phyloP scores from a whole-genome alignment of 768 basidiomycete genomes.

The Pleurotus citrinopileatus region DNA sequence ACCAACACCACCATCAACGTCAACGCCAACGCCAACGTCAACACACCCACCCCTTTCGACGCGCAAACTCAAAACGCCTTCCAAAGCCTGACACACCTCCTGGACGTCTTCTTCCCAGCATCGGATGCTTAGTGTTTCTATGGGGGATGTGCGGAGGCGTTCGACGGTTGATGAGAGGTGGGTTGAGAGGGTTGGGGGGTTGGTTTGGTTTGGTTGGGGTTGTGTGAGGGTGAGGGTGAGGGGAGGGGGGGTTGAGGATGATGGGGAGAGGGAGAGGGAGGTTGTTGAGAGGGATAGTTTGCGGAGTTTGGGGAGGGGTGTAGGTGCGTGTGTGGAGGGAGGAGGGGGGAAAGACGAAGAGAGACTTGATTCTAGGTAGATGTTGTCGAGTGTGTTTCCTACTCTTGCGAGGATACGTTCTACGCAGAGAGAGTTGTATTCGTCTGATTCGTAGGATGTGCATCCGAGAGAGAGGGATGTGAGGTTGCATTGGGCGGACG shows the following conservation, averaged over 20 bases:
- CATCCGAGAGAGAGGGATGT: constrained; percentile 56
- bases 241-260: constrained; percentile 57
- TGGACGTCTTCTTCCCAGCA: constrained; percentile 63
- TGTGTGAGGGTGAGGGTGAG: constrained; percentile 58
- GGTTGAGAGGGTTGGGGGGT: not conserved
- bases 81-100: constrained; percentile 56
- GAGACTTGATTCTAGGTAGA: constrained; percentile 49
- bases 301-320: constrained; percentile 48
- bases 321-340: constrained; percentile 35
- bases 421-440: constrained; percentile 51
- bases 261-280: constrained; percentile 62
- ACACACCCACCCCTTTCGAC: constrained; percentile 46
- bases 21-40: too few relatives aligned
- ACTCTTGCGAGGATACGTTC: constrained; percentile 62
- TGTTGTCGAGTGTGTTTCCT: constrained; percentile 51
- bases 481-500: constrained; percentile 48
- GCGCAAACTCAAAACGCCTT: constrained; percentile 52
- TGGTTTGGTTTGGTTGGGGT: constrained; percentile 43
- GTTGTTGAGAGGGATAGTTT: constrained; percentile 45
- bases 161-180: not conserved
- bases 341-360: constrained; percentile 30
- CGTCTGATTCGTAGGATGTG: constrained; percentile 52
- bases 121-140: constrained; percentile 54
- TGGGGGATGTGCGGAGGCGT: constrained; percentile 53
- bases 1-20: too few relatives aligned